Conservation (phyloP, 805 yeast genomes). For the Barnettozyma salicaria region DNA sequence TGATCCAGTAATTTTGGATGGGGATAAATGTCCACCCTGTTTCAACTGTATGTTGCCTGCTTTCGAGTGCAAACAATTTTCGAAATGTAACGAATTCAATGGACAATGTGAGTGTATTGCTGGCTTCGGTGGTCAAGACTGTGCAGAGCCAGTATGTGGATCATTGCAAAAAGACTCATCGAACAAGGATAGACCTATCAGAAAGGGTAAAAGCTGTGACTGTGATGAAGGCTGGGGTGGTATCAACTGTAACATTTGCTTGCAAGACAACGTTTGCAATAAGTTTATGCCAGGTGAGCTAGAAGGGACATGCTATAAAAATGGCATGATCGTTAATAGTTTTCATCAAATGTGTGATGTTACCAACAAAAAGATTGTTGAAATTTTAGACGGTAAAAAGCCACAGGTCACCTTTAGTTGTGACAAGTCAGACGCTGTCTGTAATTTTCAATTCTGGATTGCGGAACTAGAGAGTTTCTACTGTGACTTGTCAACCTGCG, state of each 20-base stretch:
- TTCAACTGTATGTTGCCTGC: slow-evolving; percentile 93
- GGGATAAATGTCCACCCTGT: slow-evolving; percentile 72
- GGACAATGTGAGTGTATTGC: slow-evolving; percentile 90
- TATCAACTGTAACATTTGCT: slow-evolving; percentile 87
- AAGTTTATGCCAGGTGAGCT: slow-evolving; percentile 81
- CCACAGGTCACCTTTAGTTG: slow-evolving; percentile 95
- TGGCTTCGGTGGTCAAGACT: slow-evolving; percentile 93
- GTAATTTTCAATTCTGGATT: slow-evolving; percentile 96
- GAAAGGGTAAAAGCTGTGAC: slow-evolving; percentile 48
- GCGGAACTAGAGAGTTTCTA: slow-evolving; percentile 84
- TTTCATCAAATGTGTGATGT: slow-evolving; percentile 93
- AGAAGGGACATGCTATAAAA: slow-evolving; percentile 81
- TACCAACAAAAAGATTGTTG: slow-evolving; percentile 79
- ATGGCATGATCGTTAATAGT: slow-evolving; percentile 75
- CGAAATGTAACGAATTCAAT: slow-evolving; percentile 78
- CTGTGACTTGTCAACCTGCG: slow-evolving; percentile 76
- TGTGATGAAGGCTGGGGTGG: slow-evolving; percentile 92
- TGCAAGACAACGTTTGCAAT: slow-evolving; percentile 68
- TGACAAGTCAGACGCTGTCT: slow-evolving; percentile 53
- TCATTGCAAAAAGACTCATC: slow-evolving; percentile 52
- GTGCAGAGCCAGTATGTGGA: slow-evolving; percentile 86
- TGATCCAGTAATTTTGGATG: slow-evolving; percentile 5
- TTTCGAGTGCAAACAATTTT: slow-evolving; percentile 84
- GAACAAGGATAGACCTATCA: slow-evolving; percentile 50
- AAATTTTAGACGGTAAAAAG: slow-evolving; percentile 67